Percentiles rank a stretch among this genome's conserved stretches.
phyloP scores from a whole-genome alignment of 306 rosid species.

The Delonix regia region DNA sequence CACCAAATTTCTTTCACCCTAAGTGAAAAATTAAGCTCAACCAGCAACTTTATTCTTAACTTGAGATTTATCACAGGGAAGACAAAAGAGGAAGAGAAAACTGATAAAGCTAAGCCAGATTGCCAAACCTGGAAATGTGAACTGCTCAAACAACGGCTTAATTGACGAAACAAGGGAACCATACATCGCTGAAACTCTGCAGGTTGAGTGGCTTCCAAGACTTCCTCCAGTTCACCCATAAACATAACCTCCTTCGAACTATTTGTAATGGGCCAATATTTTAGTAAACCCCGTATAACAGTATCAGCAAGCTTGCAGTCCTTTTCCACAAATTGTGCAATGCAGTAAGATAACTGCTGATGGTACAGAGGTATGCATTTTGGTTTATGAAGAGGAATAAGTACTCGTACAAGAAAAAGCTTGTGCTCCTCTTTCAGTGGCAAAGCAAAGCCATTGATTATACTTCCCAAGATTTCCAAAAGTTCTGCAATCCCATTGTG shows the following conservation, averaged over 20 bases:
- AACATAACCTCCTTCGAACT: constrained; percentile 99
- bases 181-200: constrained; percentile 93
- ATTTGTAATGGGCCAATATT: constrained; percentile 94
- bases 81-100: constrained; percentile 33
- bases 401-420: constrained; percentile 89
- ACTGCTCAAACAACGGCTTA: constrained; percentile 88
- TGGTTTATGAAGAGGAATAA: constrained; percentile 97
- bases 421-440: constrained; percentile 99
- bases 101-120: constrained; percentile 23
- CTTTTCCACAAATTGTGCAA: constrained; percentile 92
- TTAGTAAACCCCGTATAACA: constrained; percentile 85
- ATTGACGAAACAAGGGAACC: constrained; percentile 85
- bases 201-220: constrained; percentile 92
- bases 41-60: constrained; percentile 1
- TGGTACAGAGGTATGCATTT: constrained; percentile 90
- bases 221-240: constrained; percentile 97
- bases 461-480: constrained; percentile 94
- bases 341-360: constrained; percentile 96
- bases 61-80: constrained; percentile 11
- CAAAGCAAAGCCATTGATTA: constrained; percentile 94
- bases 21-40: constrained; percentile 18
- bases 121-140: constrained; percentile 91
- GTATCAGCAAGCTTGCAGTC: constrained; percentile 99
- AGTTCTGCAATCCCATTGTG: constrained; percentile 96
- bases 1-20: constrained; percentile 2